Evolutionary conservation across 805 yeast genomes (phyloP).

Genomic region (Wickerhamomyces chambardii): DNA sequence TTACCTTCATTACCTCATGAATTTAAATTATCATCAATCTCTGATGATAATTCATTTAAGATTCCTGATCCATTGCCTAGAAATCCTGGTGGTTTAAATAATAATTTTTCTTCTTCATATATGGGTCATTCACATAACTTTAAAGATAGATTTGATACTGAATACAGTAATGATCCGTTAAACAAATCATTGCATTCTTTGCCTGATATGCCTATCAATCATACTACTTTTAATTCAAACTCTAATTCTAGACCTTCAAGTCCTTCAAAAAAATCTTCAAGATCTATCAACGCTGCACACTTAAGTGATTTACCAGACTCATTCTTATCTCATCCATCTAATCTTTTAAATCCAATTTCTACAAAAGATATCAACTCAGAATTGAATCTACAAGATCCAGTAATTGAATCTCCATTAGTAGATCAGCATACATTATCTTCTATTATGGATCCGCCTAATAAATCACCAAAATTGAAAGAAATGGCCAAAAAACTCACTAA

Average conservation of each 20-base stretch:
- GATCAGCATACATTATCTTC: not conserved
- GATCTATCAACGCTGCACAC: no score
- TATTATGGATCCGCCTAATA: not conserved
- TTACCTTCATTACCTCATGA: constrained; percentile 18
- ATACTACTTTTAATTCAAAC: no score
- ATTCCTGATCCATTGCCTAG: constrained; percentile 17
- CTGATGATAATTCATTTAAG: not conserved
- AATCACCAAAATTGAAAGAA: constrained; percentile 3
- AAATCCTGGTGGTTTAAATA: not conserved
- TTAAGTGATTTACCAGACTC: not conserved
- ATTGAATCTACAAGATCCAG: no score
- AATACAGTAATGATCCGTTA: not conserved
- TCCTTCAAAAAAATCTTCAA: no score
- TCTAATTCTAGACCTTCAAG: no score
- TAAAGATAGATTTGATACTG: not conserved
- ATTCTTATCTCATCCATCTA: no score
- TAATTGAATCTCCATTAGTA: no score
- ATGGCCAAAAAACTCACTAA: constrained; percentile 11
- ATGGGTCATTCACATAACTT: not conserved
- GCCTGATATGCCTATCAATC: constrained; percentile 14
- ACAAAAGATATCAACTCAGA: no score
- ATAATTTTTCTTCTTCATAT: not conserved
- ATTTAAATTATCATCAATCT: no score
- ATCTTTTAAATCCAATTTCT: no score
- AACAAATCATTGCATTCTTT: constrained; percentile 8